Evolutionary conservation across 257 asterid species (phyloP), one percentile per base, ranked within the genome.

Genomic region (Plantago major): DNA sequence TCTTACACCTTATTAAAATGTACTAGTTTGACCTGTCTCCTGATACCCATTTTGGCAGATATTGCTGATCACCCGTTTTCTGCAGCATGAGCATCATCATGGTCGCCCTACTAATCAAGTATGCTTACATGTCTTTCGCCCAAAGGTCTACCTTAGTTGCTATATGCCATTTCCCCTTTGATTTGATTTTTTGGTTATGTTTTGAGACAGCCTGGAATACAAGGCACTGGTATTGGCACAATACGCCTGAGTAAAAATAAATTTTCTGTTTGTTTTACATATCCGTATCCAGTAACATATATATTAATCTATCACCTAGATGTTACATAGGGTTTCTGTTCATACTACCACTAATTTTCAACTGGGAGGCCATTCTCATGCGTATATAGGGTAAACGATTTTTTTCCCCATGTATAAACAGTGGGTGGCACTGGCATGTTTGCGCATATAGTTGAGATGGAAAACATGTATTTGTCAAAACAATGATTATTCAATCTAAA

Each of bases 31-130:
- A 74, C 77, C 60, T 47, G 54, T 66, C 70, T 70, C 48, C 58
- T 53, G 42, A 42, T 67, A 42, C 68, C 66, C 60, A 42, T 48
- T 74, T 75, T 65, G 66, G 68, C 85, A 92, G 99, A 79, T 86
- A 63, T 65, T 93, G 51, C 65, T 89, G 79, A 87, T 93, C 72
- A 87, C 91, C 47, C 96, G 97, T 56, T 93, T 87, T 76, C 82
- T 93, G 79, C 99, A 93, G 88, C 97, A 93, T 71, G 97, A 87
- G 77, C 97, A 85, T 85, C 99, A 93, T 77, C 92, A 87, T 62
- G 88, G 97, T 58, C 87, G 92, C 60, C 79, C 94, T 53, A 87
- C 79, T 63, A 81, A 76, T 68, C 97, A 83, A 80, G 99, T 89
- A 73, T 60, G 76, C 38, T 60, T 72, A 37, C 42, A 19, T 53